Base-by-base conservation (phyloP, 2,329 filamentous ascomycete species). In the Fusarium sp. region DNA sequence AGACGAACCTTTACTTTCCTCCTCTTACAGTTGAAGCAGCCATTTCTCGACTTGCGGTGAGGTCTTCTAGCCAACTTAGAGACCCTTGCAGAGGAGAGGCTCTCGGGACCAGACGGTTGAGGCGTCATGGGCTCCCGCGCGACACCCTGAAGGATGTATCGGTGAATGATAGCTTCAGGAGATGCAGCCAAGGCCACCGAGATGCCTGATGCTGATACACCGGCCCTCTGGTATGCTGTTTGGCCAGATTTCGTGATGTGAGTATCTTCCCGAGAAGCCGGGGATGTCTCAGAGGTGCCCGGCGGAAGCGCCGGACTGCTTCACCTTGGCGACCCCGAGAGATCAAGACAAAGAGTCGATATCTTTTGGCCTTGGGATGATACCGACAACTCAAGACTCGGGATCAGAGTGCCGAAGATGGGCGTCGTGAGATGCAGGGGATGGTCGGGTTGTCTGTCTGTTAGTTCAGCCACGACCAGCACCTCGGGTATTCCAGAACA, bases 1-100 rank as follows among this genome's bases (percentile, higher is more conserved):
- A 30, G 37, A 69, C 72, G 52, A 58, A 79, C 80, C 75, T 81
- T 81, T 59, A 81, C 78, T 69, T 81, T 81, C 32, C 80, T 71
- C 56, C 78, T 74, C 30, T 81, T 81, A 62, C 80, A 81, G 64
- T 81, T 81, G 60, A 79, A 74, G 45, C 80, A 81, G 16, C 80
- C 80, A 41, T 78, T 77, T 48, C 79, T 71, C 16, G 80, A 81
- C 67, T 81, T 81, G 67, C 77, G 76, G 58, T 80, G 78, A n/a
- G 78, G 76, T 71, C 78, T 78, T 61, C 76, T 76, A 25, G 76
- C 75, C 54, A 79, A 67, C 52, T 79, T 79, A 50, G 77, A 78
- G 54, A 79, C 77, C 59, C 77, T 74, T 20, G 71, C 70, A 23
- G 75, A 71, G 32, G 67, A 74, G 58, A 78, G 71, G 66, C 72